Evolutionary conservation across 345 rosid genomes (phyloP).

Genomic region (Balakata baccata): DNA sequence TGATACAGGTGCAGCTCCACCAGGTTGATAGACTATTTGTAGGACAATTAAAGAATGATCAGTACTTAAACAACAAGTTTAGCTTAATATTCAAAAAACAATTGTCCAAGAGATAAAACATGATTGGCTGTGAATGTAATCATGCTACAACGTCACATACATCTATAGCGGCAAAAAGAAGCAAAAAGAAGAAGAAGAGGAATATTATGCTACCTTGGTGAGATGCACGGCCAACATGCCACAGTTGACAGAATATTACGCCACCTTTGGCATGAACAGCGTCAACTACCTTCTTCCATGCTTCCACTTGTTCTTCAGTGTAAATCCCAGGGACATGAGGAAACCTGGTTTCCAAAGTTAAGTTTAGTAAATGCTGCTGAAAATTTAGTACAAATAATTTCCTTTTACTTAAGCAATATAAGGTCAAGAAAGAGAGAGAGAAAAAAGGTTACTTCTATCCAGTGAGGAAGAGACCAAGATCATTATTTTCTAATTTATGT

Average conservation of each 20-base stretch:
- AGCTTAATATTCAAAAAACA: neutral
- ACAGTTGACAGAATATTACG: constrained; percentile 77
- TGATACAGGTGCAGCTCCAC: constrained; percentile 67
- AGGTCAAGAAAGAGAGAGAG: neutral
- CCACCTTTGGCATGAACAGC: constrained; percentile 79
- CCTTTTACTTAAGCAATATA: neutral
- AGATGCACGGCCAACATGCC: constrained; percentile 96
- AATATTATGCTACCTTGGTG: constrained; percentile 40
- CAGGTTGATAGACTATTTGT: constrained; percentile 66
- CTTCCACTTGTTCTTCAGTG: constrained; percentile 68
- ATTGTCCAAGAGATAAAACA: neutral
- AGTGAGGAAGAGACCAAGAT: neutral
- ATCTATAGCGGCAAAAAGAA: neutral
- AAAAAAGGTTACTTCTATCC: neutral
- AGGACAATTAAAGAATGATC: neutral
- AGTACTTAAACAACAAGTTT: neutral
- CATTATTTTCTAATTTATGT: neutral
- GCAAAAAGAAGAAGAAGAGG: no score
- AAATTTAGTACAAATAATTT: neutral
- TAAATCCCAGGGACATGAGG: constrained; percentile 92
- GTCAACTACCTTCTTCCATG: constrained; percentile 75
- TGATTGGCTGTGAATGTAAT: neutral
- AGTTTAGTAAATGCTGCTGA: constrained; percentile 1
- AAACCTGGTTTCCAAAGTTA: constrained; percentile 42
- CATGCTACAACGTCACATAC: neutral